Base-by-base conservation (phyloP, 306 rosid genomes). In the Pachyrhizus erosus region DNA sequence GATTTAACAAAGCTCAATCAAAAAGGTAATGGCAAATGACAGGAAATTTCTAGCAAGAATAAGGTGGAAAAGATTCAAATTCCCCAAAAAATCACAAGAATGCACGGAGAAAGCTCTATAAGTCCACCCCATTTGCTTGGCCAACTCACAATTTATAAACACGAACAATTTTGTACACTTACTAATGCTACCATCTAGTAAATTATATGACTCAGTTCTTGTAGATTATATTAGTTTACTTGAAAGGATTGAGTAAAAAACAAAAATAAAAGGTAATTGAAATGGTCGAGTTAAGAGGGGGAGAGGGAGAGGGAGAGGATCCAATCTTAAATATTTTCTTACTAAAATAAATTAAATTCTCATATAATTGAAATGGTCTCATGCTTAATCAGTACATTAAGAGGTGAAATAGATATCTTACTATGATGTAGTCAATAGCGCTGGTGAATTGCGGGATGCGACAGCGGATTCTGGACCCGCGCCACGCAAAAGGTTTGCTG, bases 1-100 rank as follows among this genome's bases (percentile, higher is more conserved):
- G 33, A 40, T 37, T 23, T 73, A 48, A 74, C 40, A 62, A 68
- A 83, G 61, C 78, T 70, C 42, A 64, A 23, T 40, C 55, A 39
- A 79, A 48, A 9, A 77, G 55, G 5, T 49, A 55, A 65, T 4
- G 29, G n/a, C 20, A 54, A 13, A 62, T 70, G 7, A 73, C 11
- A 46, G 17, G 9, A 43, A 54, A 21, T 3, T 33, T 29, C 14
- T 65, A 2, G 75, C 20, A 54, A n/a, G 33, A 60, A 26, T 37
- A 46, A 33, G 27, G 34, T 1, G 24, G 5, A 20, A 21, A 40
- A 40, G 20, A 7, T 7, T 37, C 55, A 40, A 55, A 20, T 29
- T 54, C n/a, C 76, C 68, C 21, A 5, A 68, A 66, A 23, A 11
- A 10, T 3, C 23, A n/a, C 15, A 26, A 42, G 23, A 70, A 24